These are phyloP conservation scores for Truncatella angustata DNA, from an alignment of 2,329 filamentous ascomycete species.

Conservation along the genomic window DNA sequence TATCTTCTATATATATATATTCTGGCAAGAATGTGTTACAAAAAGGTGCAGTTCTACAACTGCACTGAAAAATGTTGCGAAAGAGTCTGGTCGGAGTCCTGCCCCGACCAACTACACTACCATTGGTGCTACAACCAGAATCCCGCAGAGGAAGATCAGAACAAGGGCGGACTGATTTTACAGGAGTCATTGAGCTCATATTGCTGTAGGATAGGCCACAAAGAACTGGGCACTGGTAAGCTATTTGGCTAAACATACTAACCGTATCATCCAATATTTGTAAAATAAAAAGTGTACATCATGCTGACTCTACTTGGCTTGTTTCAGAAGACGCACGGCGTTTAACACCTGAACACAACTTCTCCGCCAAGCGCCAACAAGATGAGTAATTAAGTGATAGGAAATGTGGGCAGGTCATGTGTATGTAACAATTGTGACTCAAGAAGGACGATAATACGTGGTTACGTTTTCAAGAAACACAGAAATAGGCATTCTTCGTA, in stretches of 20 bases:
- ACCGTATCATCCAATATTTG: neutral
- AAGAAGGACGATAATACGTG: too few species aligned
- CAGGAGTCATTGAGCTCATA: neutral
- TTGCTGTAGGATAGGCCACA: neutral
- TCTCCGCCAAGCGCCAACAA: too few species aligned
- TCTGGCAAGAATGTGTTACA: constrained; percentile 2
- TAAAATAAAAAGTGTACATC: neutral
- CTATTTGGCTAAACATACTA: neutral
- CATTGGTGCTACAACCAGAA: neutral
- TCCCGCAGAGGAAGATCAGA: neutral
- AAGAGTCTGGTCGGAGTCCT: neutral
- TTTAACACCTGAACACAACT: too few species aligned
- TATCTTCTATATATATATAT: too few species aligned
- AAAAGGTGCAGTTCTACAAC: neutral
- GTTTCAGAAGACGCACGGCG: too few species aligned
- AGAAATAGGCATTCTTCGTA: too few species aligned
- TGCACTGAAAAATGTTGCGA: neutral
- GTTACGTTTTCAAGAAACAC: too few species aligned
- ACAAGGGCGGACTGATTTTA: neutral
- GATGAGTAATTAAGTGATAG: too few species aligned
- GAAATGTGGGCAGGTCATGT: too few species aligned
- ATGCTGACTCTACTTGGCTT: too few species aligned
- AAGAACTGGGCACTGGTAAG: neutral
- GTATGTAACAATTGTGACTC: too few species aligned
- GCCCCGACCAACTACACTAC: neutral